Base-by-base conservation (phyloP, 2,329 filamentous ascomycete species). In the Ophiostoma populinum region DNA sequence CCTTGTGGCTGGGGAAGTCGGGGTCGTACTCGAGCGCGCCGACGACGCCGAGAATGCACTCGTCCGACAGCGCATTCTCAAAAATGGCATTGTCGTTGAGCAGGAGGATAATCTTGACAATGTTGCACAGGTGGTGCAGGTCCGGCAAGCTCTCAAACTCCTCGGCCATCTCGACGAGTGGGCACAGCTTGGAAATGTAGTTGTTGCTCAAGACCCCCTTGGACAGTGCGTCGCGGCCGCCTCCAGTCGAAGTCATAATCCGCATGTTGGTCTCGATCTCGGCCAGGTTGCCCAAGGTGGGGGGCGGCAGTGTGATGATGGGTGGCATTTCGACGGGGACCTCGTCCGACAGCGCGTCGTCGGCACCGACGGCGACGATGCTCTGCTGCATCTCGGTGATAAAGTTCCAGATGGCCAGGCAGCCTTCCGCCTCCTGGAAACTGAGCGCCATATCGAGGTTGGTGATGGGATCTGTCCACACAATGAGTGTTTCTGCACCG, bases 1-100 rank as follows among this genome's bases (percentile, higher is more conserved):
- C 87, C 54, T 94, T 95, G 63, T 95, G 90, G 40, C 79, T 85
- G 6, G 90, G 90, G 48, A 95, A 98, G 55, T 98, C 90, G 1
- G 90, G 87, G 49, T 98, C 90, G 58, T 95, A 98, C 62, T 98
- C 90, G 43, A 98, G 63, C 17, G 90, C 90, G 40, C 90, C 90
- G 24, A 98, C 86, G 18, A 95, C 87, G 13, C 87, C 90, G 45
- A 92, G 60, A 29, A 95, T 75, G 45, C 86, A 78, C 39, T 85
- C 74, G 56, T 95, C 87, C 11, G 80, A 82, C 18, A 98, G 86
- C 11, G 87, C 80, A 46, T 83, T 77, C 55, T 98, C 90, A 49
- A 98, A 93, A 43, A 98, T 92, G 40, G 75, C 70, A 20, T 80
- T 92, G 53, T 98, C 90, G 58, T 95, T 98, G 43, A 95, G 70